Evolutionary conservation across 2,329 filamentous ascomycete genomes (phyloP), one percentile per base, ranked within the genome.

Genomic region (Coccinonectria pachysandricola): DNA sequence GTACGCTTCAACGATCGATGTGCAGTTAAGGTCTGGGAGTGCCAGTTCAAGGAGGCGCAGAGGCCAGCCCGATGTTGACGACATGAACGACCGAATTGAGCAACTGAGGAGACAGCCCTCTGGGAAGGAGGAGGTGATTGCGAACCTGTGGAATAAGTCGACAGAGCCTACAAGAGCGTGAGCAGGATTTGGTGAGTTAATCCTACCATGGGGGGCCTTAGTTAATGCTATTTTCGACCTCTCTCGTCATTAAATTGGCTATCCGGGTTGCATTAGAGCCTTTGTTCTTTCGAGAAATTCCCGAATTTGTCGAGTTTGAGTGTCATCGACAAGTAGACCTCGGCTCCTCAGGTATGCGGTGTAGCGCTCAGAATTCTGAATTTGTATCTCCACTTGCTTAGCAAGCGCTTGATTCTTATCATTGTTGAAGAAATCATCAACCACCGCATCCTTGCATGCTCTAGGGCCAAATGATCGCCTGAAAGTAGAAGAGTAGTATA

Each of bases 401-500:
- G 17, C 19, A 21, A 26, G 22, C 3, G 15, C n/a, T n/a, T n/a
- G n/a, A n/a, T n/a, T 19, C 4, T 24, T 16, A 8, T 2, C 11
- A 21, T n/a, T 5, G 9, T 28, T 18, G 22, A 32, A 32, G 8
- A 28, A 25, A 7, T 32, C 9, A 10, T n/a, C 3, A 8, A 28
- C 19, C 11, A 24, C 20, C 9, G 11, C 15, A 12, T 3, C 12
- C n/a, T n/a, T n/a, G n/a, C n/a, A n/a, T n/a, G n/a, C n/a, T n/a
- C n/a, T n/a, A n/a, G n/a, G n/a, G n/a, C n/a, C n/a, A n/a, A n/a
- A 9, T 17, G 12, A 15, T 17, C 7, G 7, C 21, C 31, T 12
- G 23, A 26, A 35, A 8, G 31, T 32, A 12, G 31, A 31, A 12
- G 26, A 28, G 25, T 33, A 35, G 19, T 30, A 37, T 8, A 35